These are phyloP conservation scores for Cyclotella atomus DNA, from an alignment of 108 stramenopile genomes.

Conservation along the genomic window DNA sequence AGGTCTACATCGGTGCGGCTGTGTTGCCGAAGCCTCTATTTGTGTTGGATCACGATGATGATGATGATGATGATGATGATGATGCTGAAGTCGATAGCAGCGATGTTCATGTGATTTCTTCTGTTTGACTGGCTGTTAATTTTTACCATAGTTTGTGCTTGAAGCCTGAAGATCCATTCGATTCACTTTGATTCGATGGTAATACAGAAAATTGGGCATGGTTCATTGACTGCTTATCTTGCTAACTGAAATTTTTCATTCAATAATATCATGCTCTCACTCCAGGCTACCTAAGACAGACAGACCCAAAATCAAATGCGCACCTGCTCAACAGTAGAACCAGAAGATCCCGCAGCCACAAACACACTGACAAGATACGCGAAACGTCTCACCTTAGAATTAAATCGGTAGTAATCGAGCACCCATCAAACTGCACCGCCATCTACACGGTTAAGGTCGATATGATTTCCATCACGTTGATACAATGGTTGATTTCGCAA, in stretches of 20 bases:
- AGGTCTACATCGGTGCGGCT: constrained; percentile 81
- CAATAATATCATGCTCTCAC: no score
- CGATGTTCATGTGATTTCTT: not conserved
- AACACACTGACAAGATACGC: constrained; percentile 55
- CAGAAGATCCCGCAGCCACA: constrained; percentile 5
- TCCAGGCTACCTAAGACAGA: no score
- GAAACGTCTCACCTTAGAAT: constrained; percentile 67
- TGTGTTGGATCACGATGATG: constrained; percentile 46
- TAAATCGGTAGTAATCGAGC: constrained; percentile 92
- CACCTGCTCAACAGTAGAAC: constrained; percentile 32
- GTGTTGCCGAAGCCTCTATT: constrained; percentile 79
- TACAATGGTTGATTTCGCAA: constrained; percentile 87
- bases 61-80: constrained; percentile 18
- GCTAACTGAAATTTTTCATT: no score
- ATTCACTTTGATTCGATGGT: no score
- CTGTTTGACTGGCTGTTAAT: no score
- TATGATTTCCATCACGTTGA: constrained; percentile 91
- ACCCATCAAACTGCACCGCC: constrained; percentile 60
- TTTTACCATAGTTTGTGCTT: no score
- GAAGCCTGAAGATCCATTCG: no score
- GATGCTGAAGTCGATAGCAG: constrained; percentile 16
- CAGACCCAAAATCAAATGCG: constrained; percentile 20
- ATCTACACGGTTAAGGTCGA: constrained; percentile 62
- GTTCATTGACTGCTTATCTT: no score
- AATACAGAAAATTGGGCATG: no score